Evolutionary conservation across 2,329 filamentous ascomycete species (phyloP), one percentile per base, ranked within the genome.

Genomic region (Aspergillus fijiensis): DNA sequence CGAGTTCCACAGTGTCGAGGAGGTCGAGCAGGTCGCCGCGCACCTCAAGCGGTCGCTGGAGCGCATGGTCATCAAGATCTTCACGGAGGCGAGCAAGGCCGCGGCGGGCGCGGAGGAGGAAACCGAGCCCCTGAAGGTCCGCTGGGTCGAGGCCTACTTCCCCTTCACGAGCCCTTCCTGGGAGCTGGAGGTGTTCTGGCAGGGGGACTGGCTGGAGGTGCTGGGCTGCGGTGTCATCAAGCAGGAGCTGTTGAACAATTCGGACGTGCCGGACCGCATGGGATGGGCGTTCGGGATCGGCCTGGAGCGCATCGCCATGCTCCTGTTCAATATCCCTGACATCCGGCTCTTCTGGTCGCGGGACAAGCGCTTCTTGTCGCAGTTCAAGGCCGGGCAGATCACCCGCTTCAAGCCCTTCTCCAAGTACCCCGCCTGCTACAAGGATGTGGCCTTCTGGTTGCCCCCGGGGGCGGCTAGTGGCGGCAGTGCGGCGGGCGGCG

Each of bases 81-180:
- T 99, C 76, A 86, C 87, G 10, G 85, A 89, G 35, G 93, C 92
- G 6, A 87, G 87, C 71, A 82, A 82, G 53, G 90, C 89, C 4
- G 85, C 87, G 6, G 78, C 82, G 5, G 81, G 89, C 4, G 84
- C 86, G 5, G 77, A 82, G 5, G 80, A 82, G 16, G 80, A 79
- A 74, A 82, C 86, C 53, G 90, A 96, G 70, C 91, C 92, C 4
- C 81, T 98, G 45, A 88, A 87, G 67, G 88, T 97, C 70, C 87
- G 95, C 66, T 99, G 95, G 95, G 88, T 98, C 7, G 94, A 97
- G 76, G 92, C 95, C 1, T 98, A 95, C 77, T 99, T 99, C 78
- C 95, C 95, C 45, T 98, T 98, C 74, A 99, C 95, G 0, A 93
- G 89, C 60, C 95, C 95, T 0, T 95, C 90, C 6, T 99, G 92